These are phyloP conservation scores for Candida hispaniensis DNA, from an alignment of 805 yeast genomes.

Conservation along the genomic window DNA sequence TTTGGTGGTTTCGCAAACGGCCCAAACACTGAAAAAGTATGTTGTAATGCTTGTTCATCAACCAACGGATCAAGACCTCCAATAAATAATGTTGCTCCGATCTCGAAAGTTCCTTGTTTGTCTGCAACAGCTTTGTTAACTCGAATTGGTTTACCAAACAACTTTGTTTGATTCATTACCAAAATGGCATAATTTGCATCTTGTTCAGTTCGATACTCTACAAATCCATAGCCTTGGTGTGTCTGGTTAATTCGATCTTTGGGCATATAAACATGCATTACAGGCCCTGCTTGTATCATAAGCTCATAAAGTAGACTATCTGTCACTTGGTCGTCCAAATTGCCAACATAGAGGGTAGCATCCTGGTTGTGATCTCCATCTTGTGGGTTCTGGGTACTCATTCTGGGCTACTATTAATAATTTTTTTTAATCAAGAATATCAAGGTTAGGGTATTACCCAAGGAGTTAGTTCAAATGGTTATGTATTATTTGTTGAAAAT, in stretches of 20 bases:
- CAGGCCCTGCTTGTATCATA: slow-evolving; percentile 75
- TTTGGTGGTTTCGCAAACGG: slow-evolving; percentile 40
- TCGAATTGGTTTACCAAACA: slow-evolving; percentile 52
- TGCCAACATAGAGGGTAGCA: slow-evolving; percentile 68
- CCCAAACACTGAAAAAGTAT: slow-evolving; percentile 64
- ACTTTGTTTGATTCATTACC: slow-evolving; percentile 46
- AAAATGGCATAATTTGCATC: slow-evolving; percentile 65
- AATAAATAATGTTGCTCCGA: slow-evolving; percentile 60
- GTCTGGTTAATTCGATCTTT: slow-evolving; percentile 58
- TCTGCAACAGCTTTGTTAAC: slow-evolving; percentile 42
- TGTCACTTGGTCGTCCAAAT: slow-evolving; percentile 63
- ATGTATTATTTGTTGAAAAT: too few species aligned
- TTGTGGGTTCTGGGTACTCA: slow-evolving; percentile 14
- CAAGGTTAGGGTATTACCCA: too few species aligned
- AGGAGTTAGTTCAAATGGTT: too few species aligned
- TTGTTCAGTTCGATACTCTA: slow-evolving; percentile 46
- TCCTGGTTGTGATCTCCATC: slow-evolving; percentile 47
- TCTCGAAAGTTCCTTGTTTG: slow-evolving; percentile 27
- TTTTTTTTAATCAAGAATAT: too few species aligned
- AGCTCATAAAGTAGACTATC: slow-evolving; percentile 70
- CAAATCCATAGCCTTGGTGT: slow-evolving; percentile 85
- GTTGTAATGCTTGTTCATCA: slow-evolving; percentile 45
- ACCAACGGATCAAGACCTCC: slow-evolving; percentile 58
- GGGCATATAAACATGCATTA: slow-evolving; percentile 60
- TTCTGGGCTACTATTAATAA: not conserved